Evolutionary conservation across 2,329 filamentous ascomycete species (phyloP).

Genomic region (Colletotrichum liriopes): DNA sequence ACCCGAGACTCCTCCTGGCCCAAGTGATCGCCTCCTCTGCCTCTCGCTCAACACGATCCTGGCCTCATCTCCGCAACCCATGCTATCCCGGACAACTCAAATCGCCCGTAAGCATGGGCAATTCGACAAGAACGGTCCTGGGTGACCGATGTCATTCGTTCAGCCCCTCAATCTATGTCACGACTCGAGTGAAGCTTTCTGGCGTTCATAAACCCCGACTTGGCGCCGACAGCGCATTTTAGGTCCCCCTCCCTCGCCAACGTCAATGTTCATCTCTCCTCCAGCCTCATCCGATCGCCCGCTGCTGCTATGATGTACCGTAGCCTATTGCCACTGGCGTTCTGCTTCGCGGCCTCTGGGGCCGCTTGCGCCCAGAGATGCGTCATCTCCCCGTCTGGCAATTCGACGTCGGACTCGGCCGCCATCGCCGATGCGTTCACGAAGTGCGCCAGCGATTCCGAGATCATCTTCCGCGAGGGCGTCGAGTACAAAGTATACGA

Average conservation of each 20-base stretch:
- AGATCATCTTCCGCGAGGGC: constrained; percentile 57
- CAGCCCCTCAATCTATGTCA: constrained; percentile 10
- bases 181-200: constrained; percentile 23
- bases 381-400: constrained; percentile 51
- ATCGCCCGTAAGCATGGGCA: neutral
- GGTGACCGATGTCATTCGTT: neutral
- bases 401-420: constrained; percentile 56
- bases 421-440: constrained; percentile 56
- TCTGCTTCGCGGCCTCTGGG: constrained; percentile 22
- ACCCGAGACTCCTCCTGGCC: neutral
- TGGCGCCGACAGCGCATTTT: constrained; percentile 6
- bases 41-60: neutral
- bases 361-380: constrained; percentile 27
- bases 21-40: neutral
- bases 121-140: neutral
- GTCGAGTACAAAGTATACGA: constrained; percentile 60
- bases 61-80: constrained; percentile 30
- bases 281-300: neutral
- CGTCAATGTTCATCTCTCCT: constrained; percentile 19
- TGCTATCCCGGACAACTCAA: constrained; percentile 20
- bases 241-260: neutral
- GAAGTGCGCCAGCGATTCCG: constrained; percentile 52
- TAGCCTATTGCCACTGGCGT: constrained; percentile 24
- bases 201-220: constrained; percentile 24
- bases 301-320: constrained; percentile 12